Evolutionary conservation across 371 early-diverging fungal genomes (phyloP), one percentile per base, ranked within the genome.

Genomic region (Dipsacomyces acuminosporus): DNA sequence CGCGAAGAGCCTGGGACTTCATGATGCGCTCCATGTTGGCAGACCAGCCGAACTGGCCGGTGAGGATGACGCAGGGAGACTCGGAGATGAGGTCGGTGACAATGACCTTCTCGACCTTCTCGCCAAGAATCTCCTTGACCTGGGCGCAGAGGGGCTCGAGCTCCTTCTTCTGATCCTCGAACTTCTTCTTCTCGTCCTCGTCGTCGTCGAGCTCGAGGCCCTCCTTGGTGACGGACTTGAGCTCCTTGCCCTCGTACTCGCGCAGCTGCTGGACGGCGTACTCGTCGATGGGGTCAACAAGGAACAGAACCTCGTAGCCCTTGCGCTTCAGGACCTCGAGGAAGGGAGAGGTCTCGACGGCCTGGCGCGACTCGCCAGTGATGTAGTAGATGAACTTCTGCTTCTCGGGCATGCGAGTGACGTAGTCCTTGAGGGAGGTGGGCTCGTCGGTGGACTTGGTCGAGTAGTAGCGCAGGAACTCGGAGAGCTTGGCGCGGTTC

Each of bases 11-110:
- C 81, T 99, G 99, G 41, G 97, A 93, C 83, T 91, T 94, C 95
- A 98, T 98, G 87, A 99, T 97, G 80, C 95, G 90, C 80, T 99
- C 99, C 96, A 96, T 96, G 88, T 96, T 96, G 73, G 94, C 95
- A 33, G 97, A 92, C 94, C 97, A 95, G 53, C 98, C 97, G 71
- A 91, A 96, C 75, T 96, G 94, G 57, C 94, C 93, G 46, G 99
- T 95, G 67, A 95, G 92, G 56, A 99, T 83, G 45, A 95, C 93
- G 78, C 96, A 96, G 23, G 99, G 98, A 36, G 94, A 93, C 76
- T 91, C 88, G 67, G 83, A 80, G 73, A 98, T 87, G 77, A 94
- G 89, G 85, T 88, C 85, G 66, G 96, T 94, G 66, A 96, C 78
- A 33, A 85, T 77, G 51, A 97, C 98, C 89, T 98, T 99, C 82